Evolutionary conservation across 192 early-diverging fungal species (phyloP), one percentile per base, ranked within the genome.

Genomic region (Coemansia sp.): DNA sequence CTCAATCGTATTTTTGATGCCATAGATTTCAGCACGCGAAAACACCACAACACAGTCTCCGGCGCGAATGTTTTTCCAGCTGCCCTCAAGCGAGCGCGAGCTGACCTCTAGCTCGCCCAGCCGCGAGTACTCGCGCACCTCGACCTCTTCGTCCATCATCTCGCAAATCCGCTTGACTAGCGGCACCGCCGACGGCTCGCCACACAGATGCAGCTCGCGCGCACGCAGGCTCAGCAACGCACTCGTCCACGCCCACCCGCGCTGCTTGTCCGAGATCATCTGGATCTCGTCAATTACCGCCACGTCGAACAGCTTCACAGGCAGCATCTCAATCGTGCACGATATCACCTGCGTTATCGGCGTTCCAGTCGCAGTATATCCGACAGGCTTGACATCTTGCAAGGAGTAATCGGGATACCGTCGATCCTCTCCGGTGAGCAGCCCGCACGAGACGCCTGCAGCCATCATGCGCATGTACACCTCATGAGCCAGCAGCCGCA

Each of bases 221-320:
- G 93, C 93, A n/a, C 81, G 87, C 44, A 96, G 40, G 31, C 86
- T 86, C 11, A 96, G 62, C 5, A 98, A 56, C 4, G 95, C 96
- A 44, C 88, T 84, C 6, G 94, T 95, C 95, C 95, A 98, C 31
- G 95, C 95, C 94, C 94, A 97, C 10, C 96, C 96, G 11, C 96
- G 84, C 31, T 86, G 73, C 10, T 64, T 69, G 64, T 98, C 95
- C 0, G 78, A 85, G 54, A 98, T 89, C 92, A 98, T 92, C 71
- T 98, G 96, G 76, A 98, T 98, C 68, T 98, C 96, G 67, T 98
- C 96, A 8, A 98, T 76, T 3, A 98, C 93, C 5, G 91, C 95
- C 17, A 97, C 92, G 0, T 97, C 86, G 40, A 88, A 78, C 10
- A 65, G 54, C 6, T 62, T 50, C 34, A 61, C 63, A 7, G 87